A percentile compares a stretch with the other conserved stretches of the same genome.
phyloP scores from a whole-genome alignment of 441 rosid genomes.

The Viola pubescens region DNA sequence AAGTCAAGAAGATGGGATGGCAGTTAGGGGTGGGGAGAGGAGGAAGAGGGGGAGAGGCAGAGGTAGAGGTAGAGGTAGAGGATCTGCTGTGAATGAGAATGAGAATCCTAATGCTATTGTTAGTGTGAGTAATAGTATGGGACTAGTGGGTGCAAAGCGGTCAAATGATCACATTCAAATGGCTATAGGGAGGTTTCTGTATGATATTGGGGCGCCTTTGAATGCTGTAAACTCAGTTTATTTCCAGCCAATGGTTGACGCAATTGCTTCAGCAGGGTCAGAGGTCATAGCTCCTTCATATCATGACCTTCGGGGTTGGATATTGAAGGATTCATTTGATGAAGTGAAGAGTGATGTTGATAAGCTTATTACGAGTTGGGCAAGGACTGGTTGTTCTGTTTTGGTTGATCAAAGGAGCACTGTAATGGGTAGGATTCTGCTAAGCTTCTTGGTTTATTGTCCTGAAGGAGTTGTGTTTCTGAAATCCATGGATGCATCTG shows the following conservation, averaged over 20 bases:
- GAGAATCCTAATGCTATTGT: conserved; percentile 24
- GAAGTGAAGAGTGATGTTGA: conserved; percentile 50
- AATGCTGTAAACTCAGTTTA: conserved; percentile 57
- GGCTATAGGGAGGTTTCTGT: conserved; percentile 65
- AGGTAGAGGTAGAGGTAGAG: conserved; percentile 15
- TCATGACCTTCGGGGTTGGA: conserved; percentile 60
- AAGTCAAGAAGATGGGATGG: conserved; percentile 26
- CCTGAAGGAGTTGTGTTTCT: conserved; percentile 64
- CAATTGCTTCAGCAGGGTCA: conserved; percentile 51
- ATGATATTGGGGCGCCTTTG: conserved; percentile 64
- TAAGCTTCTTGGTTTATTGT: conserved; percentile 49
- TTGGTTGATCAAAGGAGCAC: conserved; percentile 53
- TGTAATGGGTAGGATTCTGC: conserved; percentile 34
- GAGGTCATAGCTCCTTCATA: conserved; percentile 38
- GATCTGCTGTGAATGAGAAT: conserved; percentile 11
- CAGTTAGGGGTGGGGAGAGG: conserved; percentile 37
- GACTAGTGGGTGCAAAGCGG: conserved; percentile 24
- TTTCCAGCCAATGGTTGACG: conserved; percentile 69
- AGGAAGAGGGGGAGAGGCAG: conserved; percentile 41
- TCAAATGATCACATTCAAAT: conserved; percentile 35
- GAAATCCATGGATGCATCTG: conserved; percentile 60
- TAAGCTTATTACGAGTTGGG: conserved; percentile 41
- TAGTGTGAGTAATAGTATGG: conserved; percentile 4
- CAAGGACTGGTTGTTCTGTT: conserved; percentile 65
- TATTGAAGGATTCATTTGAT: conserved; percentile 49